phyloP scores from a whole-genome alignment of 306 rosid species.

The cucumber (Cucumis sativus) region Cucumber_9930_V3 NC_026658.2:25442501-25443000 shows the following conservation, averaged over 20 bases:
- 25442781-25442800: slow-evolving; percentile 68
- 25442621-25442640: slow-evolving; percentile 39
- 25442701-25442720: not conserved
- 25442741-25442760: slow-evolving; percentile 64
- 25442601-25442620: slow-evolving; percentile 89
- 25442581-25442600: slow-evolving; percentile 86
- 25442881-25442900: slow-evolving; percentile 85
- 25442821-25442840: slow-evolving; percentile 64
- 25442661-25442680: not conserved
- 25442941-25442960: slow-evolving; percentile 69
- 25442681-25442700: not conserved
- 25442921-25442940: slow-evolving; percentile 86
- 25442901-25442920: slow-evolving; percentile 94
- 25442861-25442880: slow-evolving; percentile 77
- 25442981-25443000: not conserved
- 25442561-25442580: slow-evolving; percentile 86
- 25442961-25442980: slow-evolving; percentile 26
- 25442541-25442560: slow-evolving; percentile 83
- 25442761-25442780: slow-evolving; percentile 89
- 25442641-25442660: not conserved
- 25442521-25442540: slow-evolving; percentile 96
- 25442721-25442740: not conserved
- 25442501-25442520: slow-evolving; percentile 47
- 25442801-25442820: slow-evolving; percentile 65
- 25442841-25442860: slow-evolving; percentile 67